Percentiles rank a stretch among this genome's conserved stretches.
phyloP scores from a whole-genome alignment of 805 yeast species.

The Candida cerambycidarum region DNA sequence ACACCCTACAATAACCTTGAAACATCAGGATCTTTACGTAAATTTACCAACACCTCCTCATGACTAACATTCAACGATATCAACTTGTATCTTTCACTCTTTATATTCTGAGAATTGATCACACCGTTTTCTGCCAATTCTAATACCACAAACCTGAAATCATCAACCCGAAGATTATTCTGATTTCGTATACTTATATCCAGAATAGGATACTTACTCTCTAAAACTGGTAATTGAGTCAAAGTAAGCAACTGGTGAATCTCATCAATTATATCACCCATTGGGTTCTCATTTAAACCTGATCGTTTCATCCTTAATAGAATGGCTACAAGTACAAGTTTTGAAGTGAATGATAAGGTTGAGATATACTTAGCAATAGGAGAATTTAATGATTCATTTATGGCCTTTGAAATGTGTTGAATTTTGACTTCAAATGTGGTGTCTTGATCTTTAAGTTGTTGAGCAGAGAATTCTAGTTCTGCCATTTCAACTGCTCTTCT shows the following conservation, averaged over 20 bases:
- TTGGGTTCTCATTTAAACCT: constrained; percentile 65
- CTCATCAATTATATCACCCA: constrained; percentile 82
- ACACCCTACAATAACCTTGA: constrained; percentile 5
- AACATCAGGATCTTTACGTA: constrained; percentile 51
- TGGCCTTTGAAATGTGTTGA: constrained; percentile 74
- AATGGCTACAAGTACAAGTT: constrained; percentile 69
- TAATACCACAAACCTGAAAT: constrained; percentile 58
- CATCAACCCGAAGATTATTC: constrained; percentile 48
- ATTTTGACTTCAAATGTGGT: constrained; percentile 56
- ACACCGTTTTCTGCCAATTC: constrained; percentile 82
- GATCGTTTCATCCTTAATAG: constrained; percentile 62
- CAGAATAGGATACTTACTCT: neutral
- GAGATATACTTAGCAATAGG: constrained; percentile 63
- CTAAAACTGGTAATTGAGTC: constrained; percentile 24
- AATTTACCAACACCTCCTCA: constrained; percentile 62
- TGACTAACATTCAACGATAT: constrained; percentile 68
- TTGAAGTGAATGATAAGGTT: constrained; percentile 64
- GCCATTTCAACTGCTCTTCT: constrained; percentile 89
- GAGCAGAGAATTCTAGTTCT: constrained; percentile 53
- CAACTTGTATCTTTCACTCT: constrained; percentile 65
- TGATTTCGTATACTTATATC: constrained; percentile 2
- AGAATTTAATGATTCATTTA: constrained; percentile 73
- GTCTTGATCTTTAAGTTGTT: constrained; percentile 29
- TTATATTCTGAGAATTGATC: constrained; percentile 61
- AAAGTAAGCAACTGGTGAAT: constrained; percentile 52